Percentiles rank a stretch among this genome's conserved stretches.
Evolutionary conservation across 352 stramenopile genomes (phyloP).

Genomic region (Lagenidium giganteum): DNA sequence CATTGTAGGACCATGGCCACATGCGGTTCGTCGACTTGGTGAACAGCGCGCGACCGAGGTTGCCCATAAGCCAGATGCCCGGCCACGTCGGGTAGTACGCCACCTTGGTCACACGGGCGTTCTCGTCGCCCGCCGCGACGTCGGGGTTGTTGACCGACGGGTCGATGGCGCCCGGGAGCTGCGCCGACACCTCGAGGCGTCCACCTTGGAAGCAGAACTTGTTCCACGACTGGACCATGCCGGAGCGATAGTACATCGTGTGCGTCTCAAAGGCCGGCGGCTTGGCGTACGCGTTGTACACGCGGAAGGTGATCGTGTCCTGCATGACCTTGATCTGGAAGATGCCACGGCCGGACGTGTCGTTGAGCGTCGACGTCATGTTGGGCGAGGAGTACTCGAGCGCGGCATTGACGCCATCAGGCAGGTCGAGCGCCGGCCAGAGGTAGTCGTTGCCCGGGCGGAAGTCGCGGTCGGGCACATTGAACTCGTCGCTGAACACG

Average conservation of each 20-base stretch:
- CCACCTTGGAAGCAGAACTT: slow-evolving; percentile 95
- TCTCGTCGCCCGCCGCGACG: slow-evolving; percentile 31
- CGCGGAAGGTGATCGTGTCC: slow-evolving; percentile 45
- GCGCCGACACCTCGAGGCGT: slow-evolving; percentile 89
- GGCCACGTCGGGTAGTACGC: slow-evolving; percentile 88
- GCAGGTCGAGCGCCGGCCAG: slow-evolving; percentile 90
- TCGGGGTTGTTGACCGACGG: slow-evolving; percentile 38
- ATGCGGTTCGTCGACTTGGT: slow-evolving; percentile 88
- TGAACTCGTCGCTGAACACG: slow-evolving; percentile 90
- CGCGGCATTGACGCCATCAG: slow-evolving; percentile 82
- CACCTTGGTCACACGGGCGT: slow-evolving; percentile 22
- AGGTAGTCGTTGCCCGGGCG: slow-evolving; percentile 77
- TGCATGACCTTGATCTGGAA: slow-evolving; percentile 34
- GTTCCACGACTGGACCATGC: slow-evolving; percentile 92
- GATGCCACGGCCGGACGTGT: slow-evolving; percentile 22
- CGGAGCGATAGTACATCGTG: slow-evolving; percentile 40
- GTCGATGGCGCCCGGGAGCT: slow-evolving; percentile 80
- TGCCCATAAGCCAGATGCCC: slow-evolving; percentile 94
- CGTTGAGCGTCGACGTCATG: slow-evolving; percentile 37
- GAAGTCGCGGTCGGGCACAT: slow-evolving; percentile 68
- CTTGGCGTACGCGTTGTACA: slow-evolving; percentile 42
- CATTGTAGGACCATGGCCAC: slow-evolving; percentile 94
- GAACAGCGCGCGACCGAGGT: slow-evolving; percentile 93
- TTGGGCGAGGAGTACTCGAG: slow-evolving; percentile 90
- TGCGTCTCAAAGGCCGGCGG: slow-evolving; percentile 16